Base-by-base conservation (phyloP, 768 basidiomycete species). In the Tulasnella sp. region DNA sequence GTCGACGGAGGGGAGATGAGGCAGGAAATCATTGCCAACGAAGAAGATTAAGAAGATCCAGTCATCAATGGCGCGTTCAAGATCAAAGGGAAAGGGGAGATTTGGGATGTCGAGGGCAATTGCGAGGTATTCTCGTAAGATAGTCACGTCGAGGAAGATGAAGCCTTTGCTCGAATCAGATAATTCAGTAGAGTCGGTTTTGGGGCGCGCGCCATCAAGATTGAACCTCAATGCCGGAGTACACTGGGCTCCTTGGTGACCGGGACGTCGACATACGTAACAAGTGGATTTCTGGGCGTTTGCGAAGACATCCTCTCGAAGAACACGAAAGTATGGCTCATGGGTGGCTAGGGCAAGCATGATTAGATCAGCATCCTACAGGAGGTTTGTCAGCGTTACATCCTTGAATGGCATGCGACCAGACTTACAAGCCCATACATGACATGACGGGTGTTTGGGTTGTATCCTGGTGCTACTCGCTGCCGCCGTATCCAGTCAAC, bases 31-130 rank as follows among this genome's bases (percentile, higher is more conserved):
- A 74, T 99, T 99, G 64, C 96, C 96, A 69, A 99, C 96, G 71
- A 99, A 97, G 82, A 99, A 99, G 64, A 98, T 98, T 66, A 99
- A 80, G 67, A 99, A 82, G 64, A 99, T 90, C 96, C 96, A 99
- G 70, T 99, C 96, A 78, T 99, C 96, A 70, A 99, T 87, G 35
- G 96, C 92, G 70, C 85, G 83, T 71, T 99, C 96, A 69, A 97
- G 76, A 65, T 86, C 81, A 78, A 94, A 97, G 31, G 84, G 81
- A 73, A 96, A 92, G 2, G 82, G 73, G 15, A 77, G 70, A 59
- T 78, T 72, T n/a, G 83, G 74, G 31, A 94, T 77, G 71, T 89
- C 82, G 62, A 99, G 83, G 69, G 98, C 96, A 68, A 88, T 82
- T 72, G 94, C 89, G 64, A 99, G 84, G 74, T 99, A 99, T 73